Conservation (phyloP, 306 rosid species). For the Comarum palustre region DNA sequence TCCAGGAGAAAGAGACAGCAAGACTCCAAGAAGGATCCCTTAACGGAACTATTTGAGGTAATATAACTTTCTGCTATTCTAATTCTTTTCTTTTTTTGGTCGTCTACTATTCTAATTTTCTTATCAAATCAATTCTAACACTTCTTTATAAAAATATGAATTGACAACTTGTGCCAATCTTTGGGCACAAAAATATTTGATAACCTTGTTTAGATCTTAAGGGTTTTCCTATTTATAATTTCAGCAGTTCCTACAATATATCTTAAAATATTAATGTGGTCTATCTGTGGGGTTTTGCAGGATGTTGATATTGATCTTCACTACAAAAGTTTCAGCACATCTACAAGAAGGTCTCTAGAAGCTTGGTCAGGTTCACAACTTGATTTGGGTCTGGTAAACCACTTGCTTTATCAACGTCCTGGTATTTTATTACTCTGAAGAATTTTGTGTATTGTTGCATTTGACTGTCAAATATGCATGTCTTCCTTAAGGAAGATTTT, state of each 20-base stretch:
- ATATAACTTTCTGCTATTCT: conserved; percentile 27
- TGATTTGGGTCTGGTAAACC: conserved; percentile 89
- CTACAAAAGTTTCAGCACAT: conserved; percentile 54
- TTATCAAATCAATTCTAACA: not conserved
- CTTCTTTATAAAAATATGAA: not conserved
- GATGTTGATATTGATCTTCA: conserved; percentile 64
- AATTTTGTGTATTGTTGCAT: not conserved
- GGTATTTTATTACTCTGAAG: not conserved
- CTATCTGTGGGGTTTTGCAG: conserved; percentile 42
- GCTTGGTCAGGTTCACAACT: conserved; percentile 85
- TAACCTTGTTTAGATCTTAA: not conserved
- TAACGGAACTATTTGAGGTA: conserved; percentile 89
- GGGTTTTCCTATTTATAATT: not conserved
- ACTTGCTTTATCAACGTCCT: conserved; percentile 5
- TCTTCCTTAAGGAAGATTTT: not conserved
- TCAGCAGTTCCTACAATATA: not conserved
- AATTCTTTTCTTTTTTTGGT: too few species aligned
- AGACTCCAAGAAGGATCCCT: conserved; percentile 82
- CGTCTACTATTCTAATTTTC: conserved; percentile 2
- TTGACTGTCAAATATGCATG: not conserved
- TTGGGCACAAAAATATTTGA: not conserved
- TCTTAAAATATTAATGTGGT: not conserved
- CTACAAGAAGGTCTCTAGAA: conserved; percentile 84
- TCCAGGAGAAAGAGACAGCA: conserved; percentile 80
- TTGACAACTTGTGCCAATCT: not conserved